These are phyloP conservation scores for Torulaspora quercuum DNA, from an alignment of 805 yeast genomes.

Conservation along the genomic window DNA sequence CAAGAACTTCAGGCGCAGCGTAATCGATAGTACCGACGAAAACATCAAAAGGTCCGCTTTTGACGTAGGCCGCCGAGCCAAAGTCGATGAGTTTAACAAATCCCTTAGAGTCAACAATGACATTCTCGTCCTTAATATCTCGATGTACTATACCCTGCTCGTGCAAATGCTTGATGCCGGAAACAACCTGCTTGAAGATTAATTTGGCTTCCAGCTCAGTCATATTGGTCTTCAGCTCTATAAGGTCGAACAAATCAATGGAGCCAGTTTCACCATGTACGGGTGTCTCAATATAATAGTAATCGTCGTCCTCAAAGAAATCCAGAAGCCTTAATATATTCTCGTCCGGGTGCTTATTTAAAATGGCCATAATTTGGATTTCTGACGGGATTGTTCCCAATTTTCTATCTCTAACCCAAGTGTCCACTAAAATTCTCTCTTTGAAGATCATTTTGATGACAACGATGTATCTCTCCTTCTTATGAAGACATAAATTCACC, in stretches of 20 bases:
- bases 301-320: slow-evolving; percentile 86
- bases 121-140: slow-evolving; percentile 92
- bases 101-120: slow-evolving; percentile 80
- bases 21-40: slow-evolving; percentile 97
- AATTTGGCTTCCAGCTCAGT: slow-evolving; percentile 71
- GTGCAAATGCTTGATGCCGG: slow-evolving; percentile 80
- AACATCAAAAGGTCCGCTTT: slow-evolving; percentile 93
- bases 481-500: slow-evolving; percentile 74
- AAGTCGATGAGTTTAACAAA: slow-evolving; percentile 85
- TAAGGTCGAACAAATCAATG: slow-evolving; percentile 86
- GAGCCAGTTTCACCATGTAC: slow-evolving; percentile 89
- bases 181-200: slow-evolving; percentile 73
- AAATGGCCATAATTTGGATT: slow-evolving; percentile 85
- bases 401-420: slow-evolving; percentile 92
- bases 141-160: slow-evolving; percentile 85
- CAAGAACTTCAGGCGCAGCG: slow-evolving; percentile 94
- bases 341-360: slow-evolving; percentile 76
- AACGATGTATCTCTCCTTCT: slow-evolving; percentile 59
- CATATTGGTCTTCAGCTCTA: slow-evolving; percentile 82
- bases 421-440: slow-evolving; percentile 89
- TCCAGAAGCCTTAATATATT: slow-evolving; percentile 82
- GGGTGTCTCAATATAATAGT: slow-evolving; percentile 87
- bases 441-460: slow-evolving; percentile 88
- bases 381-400: slow-evolving; percentile 96
- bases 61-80: slow-evolving; percentile 89